Evolutionary conservation across 139 green algal species (phyloP).

Genomic region (Yamagishiella unicocca): DNA sequence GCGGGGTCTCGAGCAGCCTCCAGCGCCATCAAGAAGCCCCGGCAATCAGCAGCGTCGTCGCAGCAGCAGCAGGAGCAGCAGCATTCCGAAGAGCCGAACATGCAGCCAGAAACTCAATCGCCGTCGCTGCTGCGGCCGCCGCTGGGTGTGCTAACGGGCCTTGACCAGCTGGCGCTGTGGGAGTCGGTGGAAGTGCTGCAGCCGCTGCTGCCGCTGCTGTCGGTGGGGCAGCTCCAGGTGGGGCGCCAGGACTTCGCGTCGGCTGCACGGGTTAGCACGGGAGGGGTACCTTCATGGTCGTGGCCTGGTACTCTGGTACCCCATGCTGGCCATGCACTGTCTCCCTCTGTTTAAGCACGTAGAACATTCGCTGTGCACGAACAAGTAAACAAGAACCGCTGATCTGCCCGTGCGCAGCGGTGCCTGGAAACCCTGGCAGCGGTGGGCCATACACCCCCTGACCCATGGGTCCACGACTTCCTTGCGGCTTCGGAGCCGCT

Average conservation of each 20-base stretch:
- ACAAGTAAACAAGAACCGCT: too few relatives aligned
- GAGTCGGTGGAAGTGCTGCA: constrained; percentile 10
- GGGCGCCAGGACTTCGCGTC: too few relatives aligned
- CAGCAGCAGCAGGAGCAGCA: background rate
- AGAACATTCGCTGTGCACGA: too few relatives aligned
- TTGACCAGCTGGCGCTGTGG: background rate
- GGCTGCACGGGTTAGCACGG: too few relatives aligned
- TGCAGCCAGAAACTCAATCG: background rate
- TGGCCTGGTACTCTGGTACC: too few relatives aligned
- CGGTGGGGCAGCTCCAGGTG: background rate
- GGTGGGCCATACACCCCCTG: background rate
- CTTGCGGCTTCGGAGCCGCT: background rate
- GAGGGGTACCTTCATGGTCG: too few relatives aligned
- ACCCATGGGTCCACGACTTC: constrained; percentile 33
- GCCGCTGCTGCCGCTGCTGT: background rate
- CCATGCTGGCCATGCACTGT: too few relatives aligned
- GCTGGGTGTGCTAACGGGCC: background rate
- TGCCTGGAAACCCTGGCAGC: constrained; percentile 14
- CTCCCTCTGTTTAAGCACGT: too few relatives aligned
- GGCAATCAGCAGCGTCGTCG: too few relatives aligned
- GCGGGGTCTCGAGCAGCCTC: too few relatives aligned
- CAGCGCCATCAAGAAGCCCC: too few relatives aligned
- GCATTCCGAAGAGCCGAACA: background rate
- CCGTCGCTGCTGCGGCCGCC: background rate
- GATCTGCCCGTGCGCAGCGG: too few relatives aligned